Evolutionary conservation across 192 early-diverging fungal genomes (phyloP).

Genomic region (Phlyctochytrium planicorne): DNA sequence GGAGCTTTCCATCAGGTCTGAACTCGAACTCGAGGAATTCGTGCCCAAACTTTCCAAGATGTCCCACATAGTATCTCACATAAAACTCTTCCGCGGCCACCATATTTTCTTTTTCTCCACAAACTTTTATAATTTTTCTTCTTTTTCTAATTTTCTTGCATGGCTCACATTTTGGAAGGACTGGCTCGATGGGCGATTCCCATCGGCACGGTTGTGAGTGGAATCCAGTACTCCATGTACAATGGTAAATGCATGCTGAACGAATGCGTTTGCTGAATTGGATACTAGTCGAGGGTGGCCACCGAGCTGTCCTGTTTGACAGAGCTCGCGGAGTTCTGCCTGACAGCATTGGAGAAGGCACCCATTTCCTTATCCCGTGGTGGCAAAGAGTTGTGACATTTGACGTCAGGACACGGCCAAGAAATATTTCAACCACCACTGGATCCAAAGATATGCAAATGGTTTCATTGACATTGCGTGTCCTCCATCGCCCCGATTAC

Average conservation of each 20-base stretch:
- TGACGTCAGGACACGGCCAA: slow-evolving; percentile 92
- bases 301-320: slow-evolving; percentile 97
- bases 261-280: not conserved
- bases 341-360: slow-evolving; percentile 83
- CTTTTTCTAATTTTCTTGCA: no score
- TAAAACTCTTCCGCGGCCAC: slow-evolving; percentile 4
- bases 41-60: slow-evolving; percentile 94
- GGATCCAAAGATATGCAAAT: slow-evolving; percentile 99
- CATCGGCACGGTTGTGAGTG: slow-evolving; percentile 65
- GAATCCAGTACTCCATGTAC: slow-evolving; percentile 84
- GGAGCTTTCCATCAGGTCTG: slow-evolving; percentile 49
- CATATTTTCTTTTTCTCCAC: no score
- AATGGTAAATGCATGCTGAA: slow-evolving; percentile 66
- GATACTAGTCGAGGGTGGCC: slow-evolving; percentile 81
- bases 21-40: slow-evolving; percentile 97
- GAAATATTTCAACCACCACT: slow-evolving; percentile 98
- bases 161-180: slow-evolving; percentile 47
- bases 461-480: slow-evolving; percentile 90
- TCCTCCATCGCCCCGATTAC: slow-evolving; percentile 80
- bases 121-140: no score
- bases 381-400: slow-evolving; percentile 85
- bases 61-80: slow-evolving; percentile 58
- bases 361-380: slow-evolving; percentile 98
- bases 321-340: slow-evolving; percentile 87
- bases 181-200: slow-evolving; percentile 82